Percentiles rank a stretch among this genome's conserved stretches.
phyloP scores from a whole-genome alignment of 768 basidiomycete genomes.

The Russula brevipes region DNA sequence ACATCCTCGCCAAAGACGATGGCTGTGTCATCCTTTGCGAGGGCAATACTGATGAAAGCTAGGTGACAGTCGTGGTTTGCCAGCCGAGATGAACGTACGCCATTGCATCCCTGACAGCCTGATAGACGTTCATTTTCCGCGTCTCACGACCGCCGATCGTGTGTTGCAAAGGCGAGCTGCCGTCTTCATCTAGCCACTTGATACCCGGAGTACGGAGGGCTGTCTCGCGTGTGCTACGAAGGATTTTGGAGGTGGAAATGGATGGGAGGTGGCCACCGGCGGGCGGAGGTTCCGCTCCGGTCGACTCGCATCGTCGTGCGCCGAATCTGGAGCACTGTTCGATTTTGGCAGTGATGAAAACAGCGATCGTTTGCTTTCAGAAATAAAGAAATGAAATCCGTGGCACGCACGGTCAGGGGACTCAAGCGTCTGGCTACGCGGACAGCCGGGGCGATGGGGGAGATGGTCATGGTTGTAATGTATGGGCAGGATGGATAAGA shows the following conservation, averaged over 20 bases:
- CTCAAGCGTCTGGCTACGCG: conserved; percentile 22
- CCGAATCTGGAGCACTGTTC: conserved; percentile 9
- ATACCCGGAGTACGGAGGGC: conserved; percentile 71
- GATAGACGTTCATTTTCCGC: conserved; percentile 93
- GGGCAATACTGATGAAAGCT: conserved; percentile 53
- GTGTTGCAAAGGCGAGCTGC: conserved; percentile 37
- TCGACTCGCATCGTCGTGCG: conserved; percentile 26
- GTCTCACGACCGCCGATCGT: conserved; percentile 76
- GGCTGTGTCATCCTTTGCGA: conserved; percentile 79
- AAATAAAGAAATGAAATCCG: neutral
- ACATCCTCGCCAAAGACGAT: conserved; percentile 92
- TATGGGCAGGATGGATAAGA: conserved; percentile 26
- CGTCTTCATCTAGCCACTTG: conserved; percentile 62
- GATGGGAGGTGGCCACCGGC: conserved; percentile 73
- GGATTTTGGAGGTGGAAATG: conserved; percentile 62
- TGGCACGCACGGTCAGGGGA: conserved; percentile 12
- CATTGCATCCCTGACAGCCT: conserved; percentile 87
- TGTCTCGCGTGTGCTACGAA: conserved; percentile 60
- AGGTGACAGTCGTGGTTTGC: conserved; percentile 1
- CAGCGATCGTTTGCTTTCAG: too few species aligned
- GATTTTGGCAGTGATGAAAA: conserved; percentile 1
- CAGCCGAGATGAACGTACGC: conserved; percentile 43
- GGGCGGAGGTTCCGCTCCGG: conserved; percentile 58
- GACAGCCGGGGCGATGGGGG: conserved; percentile 23
- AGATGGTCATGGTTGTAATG: conserved; percentile 28